Conservation (phyloP, 1,284 basidiomycete genomes). For the Nidula niveotomentosa region DNA sequence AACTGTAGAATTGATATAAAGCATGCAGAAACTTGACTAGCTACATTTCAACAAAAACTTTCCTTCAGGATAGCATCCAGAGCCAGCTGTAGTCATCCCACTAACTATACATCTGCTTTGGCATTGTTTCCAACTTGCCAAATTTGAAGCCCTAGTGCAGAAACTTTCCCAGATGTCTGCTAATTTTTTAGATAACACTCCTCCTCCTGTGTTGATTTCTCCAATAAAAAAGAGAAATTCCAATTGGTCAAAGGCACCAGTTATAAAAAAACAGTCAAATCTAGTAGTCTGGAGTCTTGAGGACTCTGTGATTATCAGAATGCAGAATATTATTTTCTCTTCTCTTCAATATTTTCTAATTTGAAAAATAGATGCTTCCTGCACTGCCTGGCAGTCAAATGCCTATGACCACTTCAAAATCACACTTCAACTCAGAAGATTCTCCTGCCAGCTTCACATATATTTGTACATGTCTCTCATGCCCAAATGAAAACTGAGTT, state of each 20-base stretch:
- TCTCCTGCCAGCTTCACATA: background rate
- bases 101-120: too few relatives aligned
- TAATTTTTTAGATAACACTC: background rate
- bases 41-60: too few relatives aligned
- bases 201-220: background rate
- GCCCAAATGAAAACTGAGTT: background rate
- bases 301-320: slow-evolving; percentile 1
- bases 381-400: background rate
- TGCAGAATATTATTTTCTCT: background rate
- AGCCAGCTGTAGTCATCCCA: background rate
- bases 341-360: background rate
- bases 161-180: too few relatives aligned
- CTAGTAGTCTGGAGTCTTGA: background rate
- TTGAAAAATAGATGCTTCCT: background rate
- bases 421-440: background rate
- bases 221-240: background rate
- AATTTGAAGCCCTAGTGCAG: too few relatives aligned
- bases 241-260: background rate
- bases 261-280: background rate
- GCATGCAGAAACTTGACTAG: too few relatives aligned
- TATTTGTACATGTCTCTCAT: background rate
- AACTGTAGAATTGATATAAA: too few relatives aligned
- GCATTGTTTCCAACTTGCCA: too few relatives aligned
- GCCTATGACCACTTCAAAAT: slow-evolving; percentile 1
- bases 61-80: background rate